A percentile compares a stretch with the other conserved stretches of the same genome.
phyloP scores from a whole-genome alignment of 2,329 filamentous ascomycete genomes.

The Colletotrichum falcatum region DNA sequence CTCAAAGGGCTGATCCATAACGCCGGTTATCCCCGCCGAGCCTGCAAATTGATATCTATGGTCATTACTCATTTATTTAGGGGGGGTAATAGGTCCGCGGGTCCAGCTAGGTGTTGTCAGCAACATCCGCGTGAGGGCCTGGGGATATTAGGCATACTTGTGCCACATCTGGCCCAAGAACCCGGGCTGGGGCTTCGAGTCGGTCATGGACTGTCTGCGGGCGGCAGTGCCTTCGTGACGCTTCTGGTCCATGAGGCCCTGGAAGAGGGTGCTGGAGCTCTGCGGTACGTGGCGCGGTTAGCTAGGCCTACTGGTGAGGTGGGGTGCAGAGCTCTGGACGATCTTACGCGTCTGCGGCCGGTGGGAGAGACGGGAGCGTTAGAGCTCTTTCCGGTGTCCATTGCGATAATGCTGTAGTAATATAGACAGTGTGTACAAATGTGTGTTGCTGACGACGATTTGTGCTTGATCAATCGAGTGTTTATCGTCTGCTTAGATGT shows the following conservation, averaged over 20 bases:
- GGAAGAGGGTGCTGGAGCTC: constrained; percentile 64
- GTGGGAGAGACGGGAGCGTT: constrained; percentile 21
- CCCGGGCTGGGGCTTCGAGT: constrained; percentile 63
- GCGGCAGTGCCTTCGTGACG: constrained; percentile 57
- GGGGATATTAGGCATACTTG: constrained; percentile 55
- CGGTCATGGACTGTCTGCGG: constrained; percentile 67
- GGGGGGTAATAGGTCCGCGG: constrained; percentile 45
- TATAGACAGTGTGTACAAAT: not conserved
- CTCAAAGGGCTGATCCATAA: constrained; percentile 28
- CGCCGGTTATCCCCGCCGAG: not conserved
- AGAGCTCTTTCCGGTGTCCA: constrained; percentile 39
- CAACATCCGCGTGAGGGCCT: fast-evolving
- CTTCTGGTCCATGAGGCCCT: constrained; percentile 64
- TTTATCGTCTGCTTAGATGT: not conserved
- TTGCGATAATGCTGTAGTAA: not conserved
- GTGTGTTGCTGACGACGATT: no score
- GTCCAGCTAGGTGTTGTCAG: constrained; percentile 48
- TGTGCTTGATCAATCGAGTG: not conserved
- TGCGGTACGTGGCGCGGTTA: constrained; percentile 42
- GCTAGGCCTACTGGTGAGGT: not conserved
- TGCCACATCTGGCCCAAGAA: constrained; percentile 68
- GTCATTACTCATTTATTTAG: constrained; percentile 43
- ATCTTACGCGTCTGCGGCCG: constrained; percentile 38
- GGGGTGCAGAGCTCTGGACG: fast-evolving
- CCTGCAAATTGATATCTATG: not conserved